A percentile compares a stretch with the other conserved stretches of the same genome.
These are phyloP conservation scores for Echites panduratus DNA, from an alignment of 257 asterid species.

Conservation along the genomic window DNA sequence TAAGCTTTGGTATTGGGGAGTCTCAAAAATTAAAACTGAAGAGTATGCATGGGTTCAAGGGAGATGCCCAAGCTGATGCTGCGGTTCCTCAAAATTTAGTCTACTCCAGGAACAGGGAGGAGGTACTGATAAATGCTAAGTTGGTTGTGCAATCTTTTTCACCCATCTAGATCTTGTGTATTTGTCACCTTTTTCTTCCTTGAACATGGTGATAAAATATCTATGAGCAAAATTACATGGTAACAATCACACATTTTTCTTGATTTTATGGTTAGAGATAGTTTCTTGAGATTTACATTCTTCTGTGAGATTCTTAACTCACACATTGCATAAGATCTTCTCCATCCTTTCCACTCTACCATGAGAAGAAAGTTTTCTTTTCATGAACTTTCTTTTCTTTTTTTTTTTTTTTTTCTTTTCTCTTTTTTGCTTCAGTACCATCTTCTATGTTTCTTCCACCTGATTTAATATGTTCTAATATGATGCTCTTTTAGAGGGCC, in stretches of 20 bases:
- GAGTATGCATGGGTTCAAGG: conserved; percentile 24
- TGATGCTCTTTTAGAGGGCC: not conserved
- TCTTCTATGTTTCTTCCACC: not conserved
- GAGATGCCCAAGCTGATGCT: conserved; percentile 26
- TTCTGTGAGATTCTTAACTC: not conserved
- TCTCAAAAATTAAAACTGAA: conserved; percentile 38
- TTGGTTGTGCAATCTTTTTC: not conserved
- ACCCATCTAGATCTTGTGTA: not conserved
- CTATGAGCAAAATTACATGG: not conserved
- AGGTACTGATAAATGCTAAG: conserved; percentile 27
- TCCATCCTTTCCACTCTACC: not conserved
- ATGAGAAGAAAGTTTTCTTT: not conserved
- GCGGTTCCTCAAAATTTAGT: conserved; percentile 25
- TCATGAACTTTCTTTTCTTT: too few species aligned
- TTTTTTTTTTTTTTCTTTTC: not conserved
- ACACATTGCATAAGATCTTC: not conserved
- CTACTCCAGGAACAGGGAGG: conserved; percentile 26
- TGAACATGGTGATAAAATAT: not conserved
- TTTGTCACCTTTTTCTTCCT: not conserved
- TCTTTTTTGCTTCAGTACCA: not conserved
- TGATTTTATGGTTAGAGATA: not conserved
- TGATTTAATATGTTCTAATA: not conserved
- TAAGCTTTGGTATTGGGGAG: conserved; percentile 55
- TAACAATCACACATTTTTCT: not conserved
- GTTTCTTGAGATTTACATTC: not conserved